Conservation (phyloP, 768 basidiomycete genomes). For the Termitomyces sp. region DNA sequence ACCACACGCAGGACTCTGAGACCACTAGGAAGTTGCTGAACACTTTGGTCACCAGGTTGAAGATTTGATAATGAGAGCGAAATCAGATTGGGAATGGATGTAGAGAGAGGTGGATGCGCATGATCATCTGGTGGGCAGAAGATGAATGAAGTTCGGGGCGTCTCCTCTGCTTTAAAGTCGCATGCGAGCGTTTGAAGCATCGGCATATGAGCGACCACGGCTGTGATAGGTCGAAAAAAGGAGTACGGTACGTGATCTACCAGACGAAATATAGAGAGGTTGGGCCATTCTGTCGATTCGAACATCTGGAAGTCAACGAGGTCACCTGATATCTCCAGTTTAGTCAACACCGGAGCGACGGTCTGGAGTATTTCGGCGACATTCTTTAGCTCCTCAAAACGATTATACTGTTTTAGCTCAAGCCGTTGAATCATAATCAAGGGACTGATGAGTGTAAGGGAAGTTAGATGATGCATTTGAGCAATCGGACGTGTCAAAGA, state of each 20-base stretch:
- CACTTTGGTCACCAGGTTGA: background rate
- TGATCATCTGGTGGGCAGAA: background rate
- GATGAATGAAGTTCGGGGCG: background rate
- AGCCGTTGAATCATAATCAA: background rate
- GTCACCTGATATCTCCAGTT: background rate
- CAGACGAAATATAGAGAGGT: background rate
- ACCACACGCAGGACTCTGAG: background rate
- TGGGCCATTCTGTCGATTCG: background rate
- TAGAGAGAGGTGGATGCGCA: background rate
- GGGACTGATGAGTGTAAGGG: background rate
- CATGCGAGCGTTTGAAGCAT: background rate
- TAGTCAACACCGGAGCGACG: background rate
- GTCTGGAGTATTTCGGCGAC: background rate
- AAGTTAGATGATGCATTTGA: background rate
- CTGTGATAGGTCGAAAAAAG: background rate
- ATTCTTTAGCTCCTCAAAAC: background rate
- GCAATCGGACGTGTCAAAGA: background rate
- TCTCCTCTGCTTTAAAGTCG: background rate
- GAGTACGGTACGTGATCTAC: conserved; percentile 1
- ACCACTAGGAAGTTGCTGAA: background rate
- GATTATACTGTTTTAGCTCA: background rate
- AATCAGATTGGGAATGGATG: background rate
- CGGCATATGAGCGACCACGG: background rate
- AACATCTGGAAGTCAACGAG: background rate
- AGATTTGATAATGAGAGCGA: conserved; percentile 5